Percentiles rank a stretch among this genome's conserved stretches.
phyloP scores from a whole-genome alignment of 1,284 basidiomycete genomes.

The Schizopora paradoxa region DNA sequence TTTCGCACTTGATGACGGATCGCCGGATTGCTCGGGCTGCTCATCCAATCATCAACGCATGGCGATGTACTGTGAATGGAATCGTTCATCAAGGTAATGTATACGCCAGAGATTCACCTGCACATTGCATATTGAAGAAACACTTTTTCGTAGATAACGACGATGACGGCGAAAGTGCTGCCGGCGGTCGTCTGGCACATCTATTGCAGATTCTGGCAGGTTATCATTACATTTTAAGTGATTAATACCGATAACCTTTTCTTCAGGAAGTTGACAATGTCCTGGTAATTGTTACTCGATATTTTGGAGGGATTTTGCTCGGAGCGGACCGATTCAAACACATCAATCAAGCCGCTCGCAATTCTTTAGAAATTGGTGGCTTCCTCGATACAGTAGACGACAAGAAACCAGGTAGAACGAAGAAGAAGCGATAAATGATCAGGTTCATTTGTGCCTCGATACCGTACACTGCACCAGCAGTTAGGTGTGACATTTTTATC shows the following conservation, averaged over 20 bases:
- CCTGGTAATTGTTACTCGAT: constrained; percentile 78
- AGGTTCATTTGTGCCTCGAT: not conserved
- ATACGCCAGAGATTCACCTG: not conserved
- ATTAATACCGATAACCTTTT: not conserved
- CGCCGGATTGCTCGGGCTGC: constrained; percentile 71
- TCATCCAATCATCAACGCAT: constrained; percentile 88
- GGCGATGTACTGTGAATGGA: constrained; percentile 67
- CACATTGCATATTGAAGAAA: constrained; percentile 3
- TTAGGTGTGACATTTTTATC: not conserved
- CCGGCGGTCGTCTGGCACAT: constrained; percentile 82
- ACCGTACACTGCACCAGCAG: not conserved
- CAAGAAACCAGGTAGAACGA: constrained; percentile 6
- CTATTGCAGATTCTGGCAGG: constrained; percentile 81
- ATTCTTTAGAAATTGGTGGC: constrained; percentile 79
- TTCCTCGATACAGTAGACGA: constrained; percentile 48
- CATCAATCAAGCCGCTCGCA: constrained; percentile 85
- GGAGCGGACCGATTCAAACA: constrained; percentile 90
- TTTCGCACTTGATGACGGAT: constrained; percentile 72
- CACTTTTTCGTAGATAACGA: constrained; percentile 66
- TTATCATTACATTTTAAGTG: constrained; percentile 8
- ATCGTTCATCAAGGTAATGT: constrained; percentile 69
- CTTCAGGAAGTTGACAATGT: constrained; percentile 75
- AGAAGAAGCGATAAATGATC: constrained; percentile 8
- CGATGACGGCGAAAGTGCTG: constrained; percentile 89
- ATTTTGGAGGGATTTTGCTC: constrained; percentile 76